Conservation (phyloP, 352 stramenopile species). For the Phytopythium cucurbitacearum region DNA sequence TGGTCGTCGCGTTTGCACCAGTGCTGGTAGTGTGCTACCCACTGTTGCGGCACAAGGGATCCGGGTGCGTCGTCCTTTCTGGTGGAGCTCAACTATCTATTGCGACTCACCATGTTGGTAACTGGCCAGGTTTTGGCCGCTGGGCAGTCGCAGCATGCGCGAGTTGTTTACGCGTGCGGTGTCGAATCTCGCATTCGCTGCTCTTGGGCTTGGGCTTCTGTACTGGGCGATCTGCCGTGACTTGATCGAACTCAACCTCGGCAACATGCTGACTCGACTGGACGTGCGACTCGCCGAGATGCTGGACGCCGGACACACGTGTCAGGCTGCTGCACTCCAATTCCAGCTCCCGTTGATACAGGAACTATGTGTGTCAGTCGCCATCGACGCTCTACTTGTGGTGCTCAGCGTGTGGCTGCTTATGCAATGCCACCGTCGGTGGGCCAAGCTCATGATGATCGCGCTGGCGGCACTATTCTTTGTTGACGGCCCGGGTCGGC, state of each 20-base stretch:
- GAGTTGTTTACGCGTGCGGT: slow-evolving; percentile 41
- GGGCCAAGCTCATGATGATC: slow-evolving; percentile 45
- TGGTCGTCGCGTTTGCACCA: slow-evolving; percentile 39
- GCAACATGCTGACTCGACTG: slow-evolving; percentile 34
- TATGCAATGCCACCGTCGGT: slow-evolving; percentile 49
- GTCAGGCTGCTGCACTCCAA: slow-evolving; percentile 34
- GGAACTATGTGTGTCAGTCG: slow-evolving; percentile 52
- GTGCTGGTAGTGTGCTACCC: slow-evolving; percentile 57
- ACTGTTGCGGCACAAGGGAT: slow-evolving; percentile 44
- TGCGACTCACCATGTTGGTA: neutral
- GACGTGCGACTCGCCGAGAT: slow-evolving; percentile 35
- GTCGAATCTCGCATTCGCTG: slow-evolving; percentile 38
- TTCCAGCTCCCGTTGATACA: slow-evolving; percentile 41
- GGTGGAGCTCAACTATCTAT: slow-evolving; percentile 4
- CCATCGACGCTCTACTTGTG: slow-evolving; percentile 41
- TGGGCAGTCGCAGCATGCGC: slow-evolving; percentile 52
- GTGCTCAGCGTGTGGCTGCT: slow-evolving; percentile 37
- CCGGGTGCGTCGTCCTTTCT: slow-evolving; percentile 27
- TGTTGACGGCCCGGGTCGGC: slow-evolving; percentile 35
- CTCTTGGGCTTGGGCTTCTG: slow-evolving; percentile 37
- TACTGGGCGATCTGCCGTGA: slow-evolving; percentile 67
- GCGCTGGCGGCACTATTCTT: slow-evolving; percentile 37
- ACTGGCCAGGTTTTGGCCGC: slow-evolving; percentile 54
- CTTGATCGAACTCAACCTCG: slow-evolving; percentile 34
- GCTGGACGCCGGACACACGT: slow-evolving; percentile 26